Conservation (phyloP, 2,329 filamentous ascomycete species). For the Calonectria hongkongensis region DNA sequence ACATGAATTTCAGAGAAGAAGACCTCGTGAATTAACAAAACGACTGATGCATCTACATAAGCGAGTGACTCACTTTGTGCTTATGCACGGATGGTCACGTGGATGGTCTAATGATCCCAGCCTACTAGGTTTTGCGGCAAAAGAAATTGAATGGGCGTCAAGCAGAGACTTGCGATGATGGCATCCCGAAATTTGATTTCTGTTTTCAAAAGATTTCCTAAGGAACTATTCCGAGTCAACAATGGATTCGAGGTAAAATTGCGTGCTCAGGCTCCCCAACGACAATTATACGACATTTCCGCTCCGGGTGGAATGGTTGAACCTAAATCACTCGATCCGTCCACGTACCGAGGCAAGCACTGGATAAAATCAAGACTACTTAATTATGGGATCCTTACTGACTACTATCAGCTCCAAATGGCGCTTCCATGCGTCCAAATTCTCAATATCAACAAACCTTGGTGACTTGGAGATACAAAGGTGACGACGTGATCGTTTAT, state of each 20-base stretch:
- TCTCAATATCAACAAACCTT: conserved; percentile 47
- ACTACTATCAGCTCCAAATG: conserved; percentile 46
- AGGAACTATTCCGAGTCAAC: conserved; percentile 36
- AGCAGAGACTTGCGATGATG: neutral
- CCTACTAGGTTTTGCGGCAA: neutral
- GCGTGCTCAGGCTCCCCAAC: neutral
- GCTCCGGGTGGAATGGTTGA: conserved; percentile 25
- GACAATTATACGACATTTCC: conserved; percentile 31
- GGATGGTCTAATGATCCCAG: neutral
- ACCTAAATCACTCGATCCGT: conserved; percentile 31
- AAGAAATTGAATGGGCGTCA: neutral
- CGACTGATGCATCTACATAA: neutral
- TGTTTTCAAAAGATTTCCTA: conserved; percentile 27
- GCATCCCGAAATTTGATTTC: neutral
- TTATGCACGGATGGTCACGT: neutral
- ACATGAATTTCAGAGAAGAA: neutral
- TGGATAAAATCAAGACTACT: neutral
- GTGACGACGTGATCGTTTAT: conserved; percentile 42
- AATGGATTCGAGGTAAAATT: conserved; percentile 20
- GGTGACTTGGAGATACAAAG: conserved; percentile 40
- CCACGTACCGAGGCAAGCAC: conserved; percentile 22
- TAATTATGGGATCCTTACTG: neutral
- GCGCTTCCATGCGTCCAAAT: conserved; percentile 47
- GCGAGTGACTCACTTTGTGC: neutral
- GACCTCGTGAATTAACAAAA: neutral